Evolutionary conservation across 2,329 filamentous ascomycete genomes (phyloP), one percentile per base, ranked within the genome.

Genomic region (Lecanicillium sp.): DNA sequence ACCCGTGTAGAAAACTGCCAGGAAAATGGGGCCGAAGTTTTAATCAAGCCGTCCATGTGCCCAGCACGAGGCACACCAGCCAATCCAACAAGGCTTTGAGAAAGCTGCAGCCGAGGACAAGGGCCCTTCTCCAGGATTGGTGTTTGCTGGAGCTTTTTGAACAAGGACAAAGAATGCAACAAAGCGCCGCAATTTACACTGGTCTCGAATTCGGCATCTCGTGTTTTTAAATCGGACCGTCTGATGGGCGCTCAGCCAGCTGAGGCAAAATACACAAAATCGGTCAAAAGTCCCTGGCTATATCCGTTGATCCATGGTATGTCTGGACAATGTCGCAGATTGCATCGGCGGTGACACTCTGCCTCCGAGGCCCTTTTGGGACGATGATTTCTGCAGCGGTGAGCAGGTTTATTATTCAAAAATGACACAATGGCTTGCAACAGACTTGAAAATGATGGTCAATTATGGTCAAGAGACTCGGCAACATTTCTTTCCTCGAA

Each of bases 111-210:
- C n/a, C n/a, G n/a, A n/a, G n/a, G n/a, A n/a, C n/a, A n/a, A n/a
- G n/a, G n/a, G n/a, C n/a, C n/a, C n/a, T n/a, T n/a, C 12, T 44
- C 3, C 35, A 30, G 41, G 41, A 44, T 10, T 44, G 41, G 41
- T 44, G 41, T 5, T 9, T 44, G 4, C 35, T 44, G 17, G 41
- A 44, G 21, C n/a, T 12, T 44, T n/a, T 5, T 36, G 17, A 17
- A 44, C 5, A 44, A 44, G 12, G 29, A 29, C 17, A 24, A 17
- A 27, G 41, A 36, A 14, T 35, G 24, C 15, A 19, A 9, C 19
- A 3, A 32, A 14, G 12, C 24, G 20, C 21, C 40, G 3, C 40
- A 32, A n/a, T 42, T 32, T 17, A 36, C 35, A 4, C 11, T 44
- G 6, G 41, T 20, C 4, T 11, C 35, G 8, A 30, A 44, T 21